Percentiles rank a stretch among this genome's conserved stretches.
Conservation (phyloP, 2,329 filamentous ascomycete genomes). For the Sporothrix pseudoabietina region DNA sequence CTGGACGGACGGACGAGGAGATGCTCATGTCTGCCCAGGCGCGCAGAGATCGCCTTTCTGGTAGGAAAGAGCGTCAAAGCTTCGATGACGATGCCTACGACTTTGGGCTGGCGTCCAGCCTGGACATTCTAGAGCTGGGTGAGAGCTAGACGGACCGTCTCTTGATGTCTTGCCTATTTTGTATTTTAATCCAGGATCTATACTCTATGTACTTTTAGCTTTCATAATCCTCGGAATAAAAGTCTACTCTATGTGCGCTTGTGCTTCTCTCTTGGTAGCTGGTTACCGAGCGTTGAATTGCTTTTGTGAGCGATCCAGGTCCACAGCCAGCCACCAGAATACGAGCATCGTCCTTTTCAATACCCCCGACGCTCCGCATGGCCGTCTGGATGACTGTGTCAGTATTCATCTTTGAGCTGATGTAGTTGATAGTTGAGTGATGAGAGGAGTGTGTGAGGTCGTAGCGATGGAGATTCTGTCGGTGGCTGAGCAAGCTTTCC, state of each 20-base stretch:
- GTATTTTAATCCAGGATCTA: neutral
- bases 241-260: slow-evolving; percentile 24
- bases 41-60: no score
- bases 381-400: slow-evolving; percentile 7
- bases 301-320: slow-evolving; percentile 16
- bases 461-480: neutral
- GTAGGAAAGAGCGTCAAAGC: no score
- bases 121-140: no score
- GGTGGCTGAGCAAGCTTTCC: neutral
- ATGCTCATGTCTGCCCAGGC: no score
- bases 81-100: no score
- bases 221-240: slow-evolving; percentile 27
- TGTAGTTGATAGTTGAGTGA: neutral
- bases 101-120: no score
- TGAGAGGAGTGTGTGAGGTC: neutral
- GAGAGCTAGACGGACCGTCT: no score
- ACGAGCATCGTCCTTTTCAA: neutral
- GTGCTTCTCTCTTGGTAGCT: neutral
- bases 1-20: no score
- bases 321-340: slow-evolving; percentile 29
- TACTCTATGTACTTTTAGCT: neutral
- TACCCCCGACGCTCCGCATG: slow-evolving; percentile 7
- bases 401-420: neutral
- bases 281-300: slow-evolving; percentile 17
- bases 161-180: no score